Percentiles rank a stretch among this genome's conserved stretches.
Evolutionary conservation across 106 monocot species (phyloP).

Genomic region (Allium fistulosum): DNA sequence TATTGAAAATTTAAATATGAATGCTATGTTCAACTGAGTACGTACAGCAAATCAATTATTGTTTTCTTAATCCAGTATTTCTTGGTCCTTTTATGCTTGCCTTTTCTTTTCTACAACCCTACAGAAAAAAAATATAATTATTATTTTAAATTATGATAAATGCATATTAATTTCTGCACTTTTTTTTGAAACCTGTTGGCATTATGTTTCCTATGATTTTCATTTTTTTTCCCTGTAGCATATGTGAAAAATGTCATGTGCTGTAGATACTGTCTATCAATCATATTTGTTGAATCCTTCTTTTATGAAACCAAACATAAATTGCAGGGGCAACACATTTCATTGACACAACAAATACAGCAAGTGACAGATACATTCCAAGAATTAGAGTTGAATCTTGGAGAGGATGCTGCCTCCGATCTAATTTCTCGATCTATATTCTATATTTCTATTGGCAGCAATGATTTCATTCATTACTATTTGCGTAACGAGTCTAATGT

Average conservation of each 20-base stretch:
- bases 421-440: constrained; percentile 54
- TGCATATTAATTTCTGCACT: no score
- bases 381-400: constrained; percentile 35
- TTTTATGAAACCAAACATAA: no score
- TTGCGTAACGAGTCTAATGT: constrained; percentile 46
- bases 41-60: no score
- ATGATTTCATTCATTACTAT: constrained; percentile 91
- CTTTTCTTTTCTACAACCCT: no score
- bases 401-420: constrained; percentile 40
- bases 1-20: no score
- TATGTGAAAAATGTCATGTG: background rate
- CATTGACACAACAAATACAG: constrained; percentile 62
- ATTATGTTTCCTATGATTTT: background rate
- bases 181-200: no score
- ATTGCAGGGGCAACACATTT: constrained; percentile 57
- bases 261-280: background rate
- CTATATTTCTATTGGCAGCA: constrained; percentile 86
- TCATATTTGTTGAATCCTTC: no score
- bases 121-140: no score
- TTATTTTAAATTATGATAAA: no score
- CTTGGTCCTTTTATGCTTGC: no score
- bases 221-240: background rate
- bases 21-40: no score
- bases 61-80: no score
- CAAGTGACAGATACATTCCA: constrained; percentile 65